phyloP scores from a whole-genome alignment of 208 protist genomes.

The Leptomonas pyrrhocoris region DNA sequence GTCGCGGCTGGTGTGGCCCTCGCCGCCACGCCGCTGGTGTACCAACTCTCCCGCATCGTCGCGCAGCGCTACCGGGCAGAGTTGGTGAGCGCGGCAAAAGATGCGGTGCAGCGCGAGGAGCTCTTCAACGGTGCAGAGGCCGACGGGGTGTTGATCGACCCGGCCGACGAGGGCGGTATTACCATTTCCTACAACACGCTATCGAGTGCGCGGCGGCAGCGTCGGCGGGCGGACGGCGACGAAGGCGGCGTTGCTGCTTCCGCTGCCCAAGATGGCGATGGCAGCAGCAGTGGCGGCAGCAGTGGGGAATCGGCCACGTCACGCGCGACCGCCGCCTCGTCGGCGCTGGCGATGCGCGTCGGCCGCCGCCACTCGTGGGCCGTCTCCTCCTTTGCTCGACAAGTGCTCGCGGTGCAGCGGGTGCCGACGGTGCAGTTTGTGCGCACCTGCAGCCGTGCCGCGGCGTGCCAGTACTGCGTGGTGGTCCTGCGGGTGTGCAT shows the following conservation, averaged over 20 bases:
- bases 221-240: background rate
- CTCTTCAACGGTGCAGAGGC: slow-evolving; percentile 19
- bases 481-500: slow-evolving; percentile 19
- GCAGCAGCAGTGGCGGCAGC: background rate
- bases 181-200: slow-evolving; percentile 24
- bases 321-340: background rate
- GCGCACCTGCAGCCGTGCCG: slow-evolving; percentile 30
- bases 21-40: slow-evolving; percentile 39
- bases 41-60: slow-evolving; percentile 29
- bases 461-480: slow-evolving; percentile 24
- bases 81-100: slow-evolving; percentile 35
- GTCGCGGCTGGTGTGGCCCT: slow-evolving; percentile 36
- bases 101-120: slow-evolving; percentile 23
- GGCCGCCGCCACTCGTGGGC: slow-evolving; percentile 19
- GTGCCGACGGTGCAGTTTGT: slow-evolving; percentile 28
- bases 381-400: slow-evolving; percentile 23
- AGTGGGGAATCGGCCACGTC: background rate
- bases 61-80: slow-evolving; percentile 30
- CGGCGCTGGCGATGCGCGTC: slow-evolving; percentile 4
- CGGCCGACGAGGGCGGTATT: slow-evolving; percentile 17
- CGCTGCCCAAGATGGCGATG: background rate
- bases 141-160: slow-evolving; percentile 25
- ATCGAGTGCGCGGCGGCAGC: background rate
- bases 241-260: too few relatives aligned
- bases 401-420: slow-evolving; percentile 31